Percentiles rank a stretch among this genome's conserved stretches.
Conservation (phyloP, 2,329 filamentous ascomycete genomes). For the Drechmeria coniospora region DNA sequence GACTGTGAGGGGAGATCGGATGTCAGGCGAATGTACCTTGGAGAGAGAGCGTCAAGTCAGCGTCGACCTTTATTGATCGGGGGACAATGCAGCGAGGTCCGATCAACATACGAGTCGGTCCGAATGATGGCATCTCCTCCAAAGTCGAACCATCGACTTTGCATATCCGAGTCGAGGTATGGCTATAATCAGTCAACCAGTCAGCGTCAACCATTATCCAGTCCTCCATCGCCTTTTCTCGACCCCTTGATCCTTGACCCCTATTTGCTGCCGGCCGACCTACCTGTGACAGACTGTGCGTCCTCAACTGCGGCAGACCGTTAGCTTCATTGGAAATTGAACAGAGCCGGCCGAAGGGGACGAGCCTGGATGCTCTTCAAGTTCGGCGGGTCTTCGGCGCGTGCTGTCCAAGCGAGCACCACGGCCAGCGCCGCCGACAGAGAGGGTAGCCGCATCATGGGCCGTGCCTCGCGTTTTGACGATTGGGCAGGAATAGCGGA, state of each 20-base stretch:
- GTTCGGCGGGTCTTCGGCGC: slow-evolving; percentile 27
- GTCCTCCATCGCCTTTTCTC: too few relatives aligned
- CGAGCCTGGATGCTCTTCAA: slow-evolving; percentile 37
- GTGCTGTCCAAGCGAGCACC: slow-evolving; percentile 32
- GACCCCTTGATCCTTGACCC: too few relatives aligned
- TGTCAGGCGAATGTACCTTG: slow-evolving; percentile 80
- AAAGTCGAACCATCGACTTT: slow-evolving; percentile 98
- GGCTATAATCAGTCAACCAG: slow-evolving; percentile 38
- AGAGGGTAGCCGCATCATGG: slow-evolving; percentile 31
- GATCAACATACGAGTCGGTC: slow-evolving; percentile 48
- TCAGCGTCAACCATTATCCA: too few relatives aligned
- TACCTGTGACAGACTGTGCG: slow-evolving; percentile 70
- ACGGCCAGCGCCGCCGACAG: slow-evolving; percentile 33
- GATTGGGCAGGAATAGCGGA: neutral
- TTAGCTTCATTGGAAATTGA: too few relatives aligned
- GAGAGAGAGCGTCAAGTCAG: neutral
- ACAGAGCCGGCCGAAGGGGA: too few relatives aligned
- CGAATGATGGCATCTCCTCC: slow-evolving; percentile 83
- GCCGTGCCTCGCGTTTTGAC: slow-evolving; percentile 1
- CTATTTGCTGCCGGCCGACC: too few relatives aligned
- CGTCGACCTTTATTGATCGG: too few relatives aligned
- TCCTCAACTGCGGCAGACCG: slow-evolving; percentile 48
- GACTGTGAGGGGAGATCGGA: slow-evolving; percentile 80
- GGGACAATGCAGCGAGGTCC: too few relatives aligned
- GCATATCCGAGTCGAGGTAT: slow-evolving; percentile 95